Evolutionary conservation across 2,329 filamentous ascomycete genomes (phyloP).

Genomic region (Helotiales sp.): DNA sequence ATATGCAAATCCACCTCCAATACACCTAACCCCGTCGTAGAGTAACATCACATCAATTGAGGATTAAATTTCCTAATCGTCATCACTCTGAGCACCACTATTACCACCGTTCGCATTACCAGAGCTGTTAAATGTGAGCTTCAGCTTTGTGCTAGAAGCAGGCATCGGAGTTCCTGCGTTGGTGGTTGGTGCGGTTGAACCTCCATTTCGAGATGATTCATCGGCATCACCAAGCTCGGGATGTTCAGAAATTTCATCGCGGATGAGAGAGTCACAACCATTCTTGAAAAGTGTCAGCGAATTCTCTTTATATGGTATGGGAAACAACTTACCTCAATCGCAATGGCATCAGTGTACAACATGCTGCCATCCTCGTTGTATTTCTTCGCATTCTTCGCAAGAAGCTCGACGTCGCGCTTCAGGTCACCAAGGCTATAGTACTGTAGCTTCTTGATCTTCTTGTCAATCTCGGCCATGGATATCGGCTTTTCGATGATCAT

Average conservation of each 20-base stretch:
- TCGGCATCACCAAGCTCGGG: slow-evolving; percentile 58
- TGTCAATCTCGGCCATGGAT: slow-evolving; percentile 92
- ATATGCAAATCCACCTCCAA: slow-evolving; percentile 12
- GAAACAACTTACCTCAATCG: slow-evolving; percentile 75
- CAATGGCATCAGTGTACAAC: slow-evolving; percentile 87
- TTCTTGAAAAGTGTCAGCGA: slow-evolving; percentile 48
- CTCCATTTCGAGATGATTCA: slow-evolving; percentile 34
- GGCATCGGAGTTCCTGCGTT: slow-evolving; percentile 66
- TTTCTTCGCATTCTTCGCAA: slow-evolving; percentile 88
- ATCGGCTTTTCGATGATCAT: slow-evolving; percentile 89
- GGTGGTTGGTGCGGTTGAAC: slow-evolving; percentile 50
- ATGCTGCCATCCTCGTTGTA: slow-evolving; percentile 97
- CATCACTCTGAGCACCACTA: slow-evolving; percentile 51
- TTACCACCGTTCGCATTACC: slow-evolving; percentile 41
- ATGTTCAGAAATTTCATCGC: slow-evolving; percentile 54
- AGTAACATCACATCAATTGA: slow-evolving; percentile 6
- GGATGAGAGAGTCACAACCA: slow-evolving; percentile 55
- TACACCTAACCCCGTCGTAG: slow-evolving; percentile 17
- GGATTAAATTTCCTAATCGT: slow-evolving; percentile 40
- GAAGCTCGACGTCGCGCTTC: slow-evolving; percentile 75
- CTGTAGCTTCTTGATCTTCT: slow-evolving; percentile 94
- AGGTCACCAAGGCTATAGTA: slow-evolving; percentile 82
- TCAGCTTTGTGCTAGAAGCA: slow-evolving; percentile 58
- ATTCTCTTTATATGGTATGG: background rate
- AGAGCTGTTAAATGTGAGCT: slow-evolving; percentile 57